phyloP scores from a whole-genome alignment of 129 eudicot genomes.

The Saposhnikovia divaricata region DNA sequence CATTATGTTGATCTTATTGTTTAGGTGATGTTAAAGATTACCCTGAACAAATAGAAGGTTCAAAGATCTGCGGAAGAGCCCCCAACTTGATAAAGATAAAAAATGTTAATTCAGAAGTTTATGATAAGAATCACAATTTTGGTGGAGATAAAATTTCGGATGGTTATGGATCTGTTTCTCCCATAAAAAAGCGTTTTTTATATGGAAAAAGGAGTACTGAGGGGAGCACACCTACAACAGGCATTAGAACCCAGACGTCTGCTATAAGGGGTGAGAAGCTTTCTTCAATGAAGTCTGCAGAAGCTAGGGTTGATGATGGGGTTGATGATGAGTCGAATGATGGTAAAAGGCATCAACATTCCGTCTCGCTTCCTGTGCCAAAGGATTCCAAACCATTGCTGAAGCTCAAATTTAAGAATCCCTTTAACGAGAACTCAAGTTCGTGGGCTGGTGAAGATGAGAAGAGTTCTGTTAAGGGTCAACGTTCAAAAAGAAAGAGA shows the following conservation, averaged over 20 bases:
- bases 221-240: conserved; percentile 17
- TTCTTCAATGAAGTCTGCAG: conserved; percentile 19
- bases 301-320: conserved; percentile 21
- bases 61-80: conserved; percentile 37
- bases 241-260: conserved; percentile 21
- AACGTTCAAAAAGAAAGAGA: conserved; percentile 89
- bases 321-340: conserved; percentile 25
- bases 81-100: conserved; percentile 56
- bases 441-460: conserved; percentile 70
- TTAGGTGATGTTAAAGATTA: conserved; percentile 27
- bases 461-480: conserved; percentile 70
- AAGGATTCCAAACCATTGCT: conserved; percentile 67
- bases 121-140: conserved; percentile 20
- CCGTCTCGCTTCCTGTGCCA: conserved; percentile 24
- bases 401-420: conserved; percentile 74
- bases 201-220: conserved; percentile 35
- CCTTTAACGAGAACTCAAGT: conserved; percentile 46
- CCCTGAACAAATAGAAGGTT: conserved; percentile 34
- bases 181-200: conserved; percentile 26
- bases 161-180: conserved; percentile 27
- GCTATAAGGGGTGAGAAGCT: conserved; percentile 33
- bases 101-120: conserved; percentile 35
- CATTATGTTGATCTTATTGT: conserved; percentile 2
- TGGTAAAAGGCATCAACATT: conserved; percentile 23
- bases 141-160: conserved; percentile 20